A percentile compares a stretch with the other conserved stretches of the same genome.
Evolutionary conservation across 768 basidiomycete genomes (phyloP).

Genomic region (Rhizopogon salebrosus): DNA sequence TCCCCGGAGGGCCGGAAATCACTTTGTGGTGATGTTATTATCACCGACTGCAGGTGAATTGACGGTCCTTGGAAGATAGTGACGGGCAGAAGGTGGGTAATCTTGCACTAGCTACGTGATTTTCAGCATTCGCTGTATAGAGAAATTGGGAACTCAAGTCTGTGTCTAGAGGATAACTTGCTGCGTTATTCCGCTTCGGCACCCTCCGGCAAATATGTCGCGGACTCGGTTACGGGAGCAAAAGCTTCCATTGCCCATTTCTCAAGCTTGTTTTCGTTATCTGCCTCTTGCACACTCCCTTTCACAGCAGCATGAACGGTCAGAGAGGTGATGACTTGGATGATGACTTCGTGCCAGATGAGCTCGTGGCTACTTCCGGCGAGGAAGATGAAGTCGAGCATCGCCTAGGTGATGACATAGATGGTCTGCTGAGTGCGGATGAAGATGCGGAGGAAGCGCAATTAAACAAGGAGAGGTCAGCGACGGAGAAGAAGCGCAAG

Average conservation of each 20-base stretch:
- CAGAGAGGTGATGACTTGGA: conserved; percentile 75
- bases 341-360: conserved; percentile 75
- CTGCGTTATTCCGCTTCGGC: no score
- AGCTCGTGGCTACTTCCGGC: conserved; percentile 57
- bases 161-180: no score
- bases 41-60: no score
- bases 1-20: no score
- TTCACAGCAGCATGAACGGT: conserved; percentile 18
- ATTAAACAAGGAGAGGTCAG: conserved; percentile 15
- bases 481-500: conserved; percentile 60
- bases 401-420: conserved; percentile 31
- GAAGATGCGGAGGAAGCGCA: conserved; percentile 36
- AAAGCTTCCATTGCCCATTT: not conserved
- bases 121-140: no score
- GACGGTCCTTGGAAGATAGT: no score
- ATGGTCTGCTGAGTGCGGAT: conserved; percentile 39
- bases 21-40: no score
- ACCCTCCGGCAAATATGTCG: not conserved
- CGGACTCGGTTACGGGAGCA: not conserved
- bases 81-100: no score
- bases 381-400: conserved; percentile 39
- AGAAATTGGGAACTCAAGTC: no score
- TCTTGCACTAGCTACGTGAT: no score
- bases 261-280: not conserved
- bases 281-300: conserved; percentile 2